Evolutionary conservation across 148 eudicot genomes (phyloP).

Genomic region (Arctostaphylos glauca): DNA sequence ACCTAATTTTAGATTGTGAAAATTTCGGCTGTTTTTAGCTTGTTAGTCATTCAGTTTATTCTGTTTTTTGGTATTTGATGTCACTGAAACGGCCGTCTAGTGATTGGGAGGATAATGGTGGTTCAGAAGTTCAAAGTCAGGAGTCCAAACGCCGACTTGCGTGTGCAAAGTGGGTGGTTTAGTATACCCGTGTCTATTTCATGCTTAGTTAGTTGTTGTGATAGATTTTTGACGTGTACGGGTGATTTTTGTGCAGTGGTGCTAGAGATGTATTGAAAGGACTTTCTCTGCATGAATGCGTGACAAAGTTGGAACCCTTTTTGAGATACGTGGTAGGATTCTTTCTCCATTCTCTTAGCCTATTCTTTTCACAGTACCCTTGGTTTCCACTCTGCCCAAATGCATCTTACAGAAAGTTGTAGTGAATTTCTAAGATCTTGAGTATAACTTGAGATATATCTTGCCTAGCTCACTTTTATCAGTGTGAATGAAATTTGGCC

Average conservation of each 20-base stretch:
- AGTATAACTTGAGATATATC: not conserved
- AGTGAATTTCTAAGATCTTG: not conserved
- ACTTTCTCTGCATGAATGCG: slow-evolving; percentile 31
- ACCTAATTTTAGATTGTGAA: not conserved
- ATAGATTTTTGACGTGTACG: not conserved
- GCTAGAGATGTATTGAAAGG: slow-evolving; percentile 39
- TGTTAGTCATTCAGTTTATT: not conserved
- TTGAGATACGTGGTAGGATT: slow-evolving; percentile 50
- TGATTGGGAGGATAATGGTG: slow-evolving; percentile 33
- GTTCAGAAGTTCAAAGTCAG: slow-evolving; percentile 21
- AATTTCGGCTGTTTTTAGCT: not conserved
- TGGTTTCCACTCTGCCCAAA: not conserved
- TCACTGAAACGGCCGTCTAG: slow-evolving; percentile 45
- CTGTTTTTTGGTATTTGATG: slow-evolving; percentile 35
- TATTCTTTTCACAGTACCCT: not conserved
- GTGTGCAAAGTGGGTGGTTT: slow-evolving; percentile 40
- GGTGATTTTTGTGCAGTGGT: slow-evolving; percentile 26
- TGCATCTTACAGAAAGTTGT: not conserved
- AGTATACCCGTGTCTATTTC: not conserved
- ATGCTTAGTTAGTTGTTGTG: not conserved
- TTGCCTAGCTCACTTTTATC: not conserved
- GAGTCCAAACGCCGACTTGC: slow-evolving; percentile 30
- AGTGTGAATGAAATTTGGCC: not conserved
- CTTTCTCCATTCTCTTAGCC: not conserved
- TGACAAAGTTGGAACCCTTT: slow-evolving; percentile 42